Base-by-base conservation (phyloP, 2,329 filamentous ascomycete genomes). In the Fusarium paranaense region DNA sequence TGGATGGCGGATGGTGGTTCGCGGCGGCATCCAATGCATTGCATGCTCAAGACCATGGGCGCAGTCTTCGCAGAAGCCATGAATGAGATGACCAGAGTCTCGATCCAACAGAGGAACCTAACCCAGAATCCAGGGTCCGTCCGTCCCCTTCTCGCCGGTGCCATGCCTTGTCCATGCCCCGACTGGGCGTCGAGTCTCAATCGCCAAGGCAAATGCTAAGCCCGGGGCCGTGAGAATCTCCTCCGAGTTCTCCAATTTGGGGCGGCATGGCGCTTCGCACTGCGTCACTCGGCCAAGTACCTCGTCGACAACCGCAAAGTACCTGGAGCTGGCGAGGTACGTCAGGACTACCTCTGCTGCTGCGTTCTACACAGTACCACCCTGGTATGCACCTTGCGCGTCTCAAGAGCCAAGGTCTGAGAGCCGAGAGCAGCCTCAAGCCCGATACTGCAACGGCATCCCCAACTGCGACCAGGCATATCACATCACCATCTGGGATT, bases 261-360 rank as follows among this genome's bases (percentile, higher is more conserved):
- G 67, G 76, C 74, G 76, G 76, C 76, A 76, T 77, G 76, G 76
- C 76, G 76, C 76, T 78, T 78, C 76, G 54, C 65, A 76, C 72
- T 67, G 76, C 73, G 76, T 78, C 73, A 76, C 73, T 74, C 56
- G 66, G 60, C 68, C 64, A 64, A 35, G 67, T 71, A 70, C 47
- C 64, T 72, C 45, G 45, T 71, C 35, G 20, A 52, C 27, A 25
- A 59, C 52, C 13, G 32, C 54, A 42, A 74, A 64, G 71, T 76
- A 77, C 73, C 62, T 61, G 14, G 11, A 45, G 67, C 57, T 59
- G 56, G 30, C 57, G 47, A 56, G 66, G 69, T 70, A 67, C 59
- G 27, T 54, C 40, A 30, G 56, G 16, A 6, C 32, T 58, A 58
- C 56, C 30, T 37, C 33, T 52, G 42, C 40, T 70, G 45, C 67